These are phyloP conservation scores for Trifolium repens DNA, from an alignment of 306 rosid genomes.

Conservation along the genomic window DNA sequence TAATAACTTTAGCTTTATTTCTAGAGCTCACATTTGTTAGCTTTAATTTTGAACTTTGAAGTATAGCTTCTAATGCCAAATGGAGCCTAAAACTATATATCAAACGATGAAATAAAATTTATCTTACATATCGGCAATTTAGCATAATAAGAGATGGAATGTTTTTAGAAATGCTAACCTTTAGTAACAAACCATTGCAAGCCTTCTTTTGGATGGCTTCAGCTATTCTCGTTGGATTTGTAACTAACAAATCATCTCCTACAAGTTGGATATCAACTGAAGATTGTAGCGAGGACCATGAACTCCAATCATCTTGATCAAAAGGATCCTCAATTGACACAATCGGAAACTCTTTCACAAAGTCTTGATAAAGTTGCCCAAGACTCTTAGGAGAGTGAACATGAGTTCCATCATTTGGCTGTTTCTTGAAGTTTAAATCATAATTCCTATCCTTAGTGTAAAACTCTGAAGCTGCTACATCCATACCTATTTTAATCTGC, in stretches of 20 bases:
- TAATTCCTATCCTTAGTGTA: slow-evolving; percentile 79
- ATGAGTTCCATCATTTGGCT: slow-evolving; percentile 91
- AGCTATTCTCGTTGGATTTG: slow-evolving; percentile 89
- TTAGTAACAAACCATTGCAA: slow-evolving; percentile 92
- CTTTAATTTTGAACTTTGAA: background rate
- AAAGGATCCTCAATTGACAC: slow-evolving; percentile 98
- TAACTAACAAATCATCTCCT: slow-evolving; percentile 96
- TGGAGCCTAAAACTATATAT: background rate
- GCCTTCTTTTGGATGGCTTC: slow-evolving; percentile 90
- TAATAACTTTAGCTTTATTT: background rate
- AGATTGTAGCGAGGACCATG: slow-evolving; percentile 89
- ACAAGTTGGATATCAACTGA: slow-evolving; percentile 91
- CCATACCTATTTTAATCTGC: slow-evolving; percentile 99
- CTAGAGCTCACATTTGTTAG: background rate
- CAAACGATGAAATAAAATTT: slow-evolving; percentile 15
- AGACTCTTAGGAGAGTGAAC: slow-evolving; percentile 80
- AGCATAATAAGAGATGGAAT: slow-evolving; percentile 13
- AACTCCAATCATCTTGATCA: slow-evolving; percentile 98
- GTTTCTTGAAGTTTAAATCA: slow-evolving; percentile 91
- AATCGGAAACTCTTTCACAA: slow-evolving; percentile 88
- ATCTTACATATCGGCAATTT: background rate
- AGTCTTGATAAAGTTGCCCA: slow-evolving; percentile 74
- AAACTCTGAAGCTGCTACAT: slow-evolving; percentile 98
- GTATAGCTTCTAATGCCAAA: background rate
- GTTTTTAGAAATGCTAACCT: slow-evolving; percentile 55